Conservation (phyloP, 192 early-diverging fungal species). For the Haplosporangium gracile region DNA sequence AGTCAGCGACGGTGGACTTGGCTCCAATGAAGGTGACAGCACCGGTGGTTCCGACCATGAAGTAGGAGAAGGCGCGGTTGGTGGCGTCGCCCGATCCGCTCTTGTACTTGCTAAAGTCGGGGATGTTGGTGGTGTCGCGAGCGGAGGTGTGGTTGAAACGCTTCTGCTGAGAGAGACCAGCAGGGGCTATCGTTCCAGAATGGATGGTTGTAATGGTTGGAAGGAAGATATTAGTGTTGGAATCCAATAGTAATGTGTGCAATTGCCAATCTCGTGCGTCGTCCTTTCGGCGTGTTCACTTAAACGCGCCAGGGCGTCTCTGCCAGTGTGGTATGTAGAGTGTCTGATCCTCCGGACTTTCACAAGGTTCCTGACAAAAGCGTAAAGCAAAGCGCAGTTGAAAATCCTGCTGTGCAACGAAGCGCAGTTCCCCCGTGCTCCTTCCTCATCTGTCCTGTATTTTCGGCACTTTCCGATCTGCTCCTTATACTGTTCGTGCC, state of each 20-base stretch:
- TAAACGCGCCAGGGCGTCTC: not conserved
- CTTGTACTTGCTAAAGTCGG: conserved; percentile 84
- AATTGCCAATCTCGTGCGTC: not conserved
- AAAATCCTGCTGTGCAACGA: conserved; percentile 2
- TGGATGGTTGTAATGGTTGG: not conserved
- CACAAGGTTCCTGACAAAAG: not conserved
- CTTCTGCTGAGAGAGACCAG: conserved; percentile 45
- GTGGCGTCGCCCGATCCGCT: conserved; percentile 68
- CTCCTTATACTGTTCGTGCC: not conserved
- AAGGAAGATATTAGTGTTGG: not conserved
- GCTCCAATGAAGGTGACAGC: conserved; percentile 84
- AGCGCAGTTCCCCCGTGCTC: not conserved
- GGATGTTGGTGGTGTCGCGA: conserved; percentile 73
- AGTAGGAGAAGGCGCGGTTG: conserved; percentile 89
- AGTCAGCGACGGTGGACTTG: conserved; percentile 91
- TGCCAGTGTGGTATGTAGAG: not conserved
- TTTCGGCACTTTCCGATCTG: conserved; percentile 4
- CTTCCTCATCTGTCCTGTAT: not conserved
- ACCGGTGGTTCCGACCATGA: conserved; percentile 93
- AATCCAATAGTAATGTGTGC: not conserved
- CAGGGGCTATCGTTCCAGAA: conserved; percentile 20
- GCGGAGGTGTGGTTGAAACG: conserved; percentile 63
- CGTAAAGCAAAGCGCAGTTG: not conserved
- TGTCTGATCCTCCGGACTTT: not conserved
- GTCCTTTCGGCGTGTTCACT: not conserved